A percentile compares a stretch with the other conserved stretches of the same genome.
phyloP scores from a whole-genome alignment of 1,284 basidiomycete genomes.

The Sphaerobolus stellatus region DNA sequence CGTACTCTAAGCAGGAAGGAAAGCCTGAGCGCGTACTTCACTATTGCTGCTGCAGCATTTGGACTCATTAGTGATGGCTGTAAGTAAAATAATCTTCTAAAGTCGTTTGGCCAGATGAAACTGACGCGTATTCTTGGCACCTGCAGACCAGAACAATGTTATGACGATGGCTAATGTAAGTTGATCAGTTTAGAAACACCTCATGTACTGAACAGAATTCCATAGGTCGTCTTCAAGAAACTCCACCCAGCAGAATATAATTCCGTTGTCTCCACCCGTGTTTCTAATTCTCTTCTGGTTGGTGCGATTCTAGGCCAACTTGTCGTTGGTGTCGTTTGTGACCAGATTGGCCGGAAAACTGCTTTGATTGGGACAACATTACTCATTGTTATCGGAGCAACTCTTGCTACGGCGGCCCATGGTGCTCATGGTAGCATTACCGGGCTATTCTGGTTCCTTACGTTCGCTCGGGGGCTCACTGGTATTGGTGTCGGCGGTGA shows the following conservation, averaged over 20 bases:
- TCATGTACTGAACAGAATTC: not conserved
- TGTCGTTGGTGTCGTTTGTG: conserved; percentile 66
- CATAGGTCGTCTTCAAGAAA: conserved; percentile 59
- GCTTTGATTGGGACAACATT: conserved; percentile 70
- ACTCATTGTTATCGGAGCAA: conserved; percentile 70
- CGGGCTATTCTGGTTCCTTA: conserved; percentile 78
- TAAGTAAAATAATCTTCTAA: conserved; percentile 29
- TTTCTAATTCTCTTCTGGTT: conserved; percentile 73
- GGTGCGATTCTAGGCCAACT: conserved; percentile 72
- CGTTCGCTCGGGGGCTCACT: conserved; percentile 68
- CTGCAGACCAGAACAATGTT: conserved; percentile 68
- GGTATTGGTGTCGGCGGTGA: conserved; percentile 77
- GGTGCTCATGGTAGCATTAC: conserved; percentile 56
- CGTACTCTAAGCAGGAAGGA: conserved; percentile 36
- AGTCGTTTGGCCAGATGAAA: not conserved
- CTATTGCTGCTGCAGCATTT: conserved; percentile 62
- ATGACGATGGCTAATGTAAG: conserved; percentile 64
- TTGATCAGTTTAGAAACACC: conserved; percentile 5
- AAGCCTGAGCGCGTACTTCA: conserved; percentile 55
- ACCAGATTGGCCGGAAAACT: conserved; percentile 65
- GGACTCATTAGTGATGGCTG: conserved; percentile 72
- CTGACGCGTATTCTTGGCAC: not conserved
- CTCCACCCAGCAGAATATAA: conserved; percentile 64
- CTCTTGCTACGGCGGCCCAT: conserved; percentile 69
- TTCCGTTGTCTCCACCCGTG: conserved; percentile 59